Conservation (phyloP, 148 eudicot genomes). For the Silene uniflora region DNA sequence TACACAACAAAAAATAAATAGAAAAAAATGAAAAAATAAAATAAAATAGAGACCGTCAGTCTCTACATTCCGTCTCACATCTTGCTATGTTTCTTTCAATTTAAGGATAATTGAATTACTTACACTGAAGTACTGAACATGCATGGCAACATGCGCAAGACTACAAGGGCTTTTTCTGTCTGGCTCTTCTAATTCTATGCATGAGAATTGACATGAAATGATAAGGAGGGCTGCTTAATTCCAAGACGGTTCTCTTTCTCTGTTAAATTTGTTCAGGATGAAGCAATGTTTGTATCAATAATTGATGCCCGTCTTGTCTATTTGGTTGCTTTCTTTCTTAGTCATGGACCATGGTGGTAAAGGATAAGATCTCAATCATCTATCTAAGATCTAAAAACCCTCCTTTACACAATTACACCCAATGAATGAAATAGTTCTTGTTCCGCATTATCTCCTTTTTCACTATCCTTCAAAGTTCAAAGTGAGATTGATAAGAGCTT, state of each 20-base stretch:
- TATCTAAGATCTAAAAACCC: conserved; percentile 9
- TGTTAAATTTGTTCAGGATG: not conserved
- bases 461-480: conserved; percentile 7
- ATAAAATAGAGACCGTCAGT: not conserved
- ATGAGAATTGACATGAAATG: conserved; percentile 13
- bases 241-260: not conserved
- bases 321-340: conserved; percentile 17
- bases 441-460: conserved; percentile 10
- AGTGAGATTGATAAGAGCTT: conserved; percentile 10
- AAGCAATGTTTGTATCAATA: conserved; percentile 1
- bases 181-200: not conserved
- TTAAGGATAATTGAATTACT: not conserved
- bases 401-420: not conserved
- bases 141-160: not conserved
- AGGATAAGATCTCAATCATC: conserved; percentile 25
- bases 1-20: too few relatives aligned
- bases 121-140: conserved; percentile 8
- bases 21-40: too few relatives aligned
- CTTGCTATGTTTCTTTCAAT: not conserved
- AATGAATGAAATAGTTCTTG: conserved; percentile 9
- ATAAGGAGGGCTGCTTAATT: conserved; percentile 3
- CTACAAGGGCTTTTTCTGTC: not conserved
- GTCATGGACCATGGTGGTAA: conserved; percentile 2
- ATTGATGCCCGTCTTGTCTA: not conserved
- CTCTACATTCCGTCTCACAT: not conserved